Evolutionary conservation across 768 basidiomycete species (phyloP).

Genomic region (Leccinum uliginosum): DNA sequence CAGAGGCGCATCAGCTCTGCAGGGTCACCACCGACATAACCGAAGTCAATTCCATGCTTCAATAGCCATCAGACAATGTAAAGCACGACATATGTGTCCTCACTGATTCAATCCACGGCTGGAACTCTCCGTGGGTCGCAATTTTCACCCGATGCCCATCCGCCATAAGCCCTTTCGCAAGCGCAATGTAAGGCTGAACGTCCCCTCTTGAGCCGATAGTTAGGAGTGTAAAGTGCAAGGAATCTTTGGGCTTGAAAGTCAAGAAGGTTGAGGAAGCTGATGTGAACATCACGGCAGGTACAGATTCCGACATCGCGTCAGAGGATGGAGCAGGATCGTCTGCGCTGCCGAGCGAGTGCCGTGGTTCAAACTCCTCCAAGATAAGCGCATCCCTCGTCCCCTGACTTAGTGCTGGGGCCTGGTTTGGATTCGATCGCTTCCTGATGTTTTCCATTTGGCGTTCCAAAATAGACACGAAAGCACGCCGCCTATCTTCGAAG

Average conservation of each 20-base stretch:
- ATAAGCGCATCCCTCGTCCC: conserved; percentile 71
- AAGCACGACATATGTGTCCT: conserved; percentile 28
- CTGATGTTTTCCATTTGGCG: conserved; percentile 74
- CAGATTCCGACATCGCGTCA: conserved; percentile 60
- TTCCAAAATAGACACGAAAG: conserved; percentile 72
- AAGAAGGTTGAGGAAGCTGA: conserved; percentile 95
- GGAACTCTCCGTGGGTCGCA: conserved; percentile 93
- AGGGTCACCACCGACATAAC: conserved; percentile 92
- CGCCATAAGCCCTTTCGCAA: conserved; percentile 85
- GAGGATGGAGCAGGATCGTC: conserved; percentile 44
- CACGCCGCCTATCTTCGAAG: conserved; percentile 72
- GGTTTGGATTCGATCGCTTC: conserved; percentile 43
- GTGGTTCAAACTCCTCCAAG: conserved; percentile 78
- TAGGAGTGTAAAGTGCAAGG: conserved; percentile 87
- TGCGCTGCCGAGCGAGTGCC: conserved; percentile 31
- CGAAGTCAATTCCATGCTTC: conserved; percentile 94
- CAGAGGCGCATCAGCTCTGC: conserved; percentile 98
- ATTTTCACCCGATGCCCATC: conserved; percentile 90
- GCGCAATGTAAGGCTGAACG: conserved; percentile 96
- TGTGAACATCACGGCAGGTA: conserved; percentile 94
- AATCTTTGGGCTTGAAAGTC: conserved; percentile 87
- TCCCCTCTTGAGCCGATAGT: conserved; percentile 97
- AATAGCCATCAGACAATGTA: conserved; percentile 4
- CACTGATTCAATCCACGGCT: conserved; percentile 92
- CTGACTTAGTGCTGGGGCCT: conserved; percentile 39